Evolutionary conservation across 257 asterid genomes (phyloP), one percentile per base, ranked within the genome.

Genomic region (Pogostemon cablin): DNA sequence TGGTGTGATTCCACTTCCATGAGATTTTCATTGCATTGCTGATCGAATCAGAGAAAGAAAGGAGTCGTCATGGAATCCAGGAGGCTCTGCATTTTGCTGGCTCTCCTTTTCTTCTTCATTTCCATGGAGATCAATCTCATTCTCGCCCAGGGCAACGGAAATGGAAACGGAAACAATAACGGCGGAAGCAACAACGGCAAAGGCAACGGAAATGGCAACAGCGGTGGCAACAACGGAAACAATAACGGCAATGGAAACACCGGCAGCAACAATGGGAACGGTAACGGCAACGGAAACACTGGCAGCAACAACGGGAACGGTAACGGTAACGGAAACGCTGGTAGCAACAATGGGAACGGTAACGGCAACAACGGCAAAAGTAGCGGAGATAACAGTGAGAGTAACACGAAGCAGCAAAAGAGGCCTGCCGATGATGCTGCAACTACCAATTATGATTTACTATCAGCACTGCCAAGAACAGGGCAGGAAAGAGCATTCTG

Each of bases 401-500:
- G 41, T 42, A 52, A 41, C 0, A 78, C 32, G 32, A 25, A 25
- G 75, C 11, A 20, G 54, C 2, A 38, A 61, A 69, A 74, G 68
- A 69, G 41, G 72, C 70, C 67, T 6, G 63, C 72, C 0, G 0
- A 37, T 10, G 89, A 81, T 57, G 88, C 82, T 7, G 84, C 83
- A 9, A 56, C 87, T 1, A 78, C 86, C 1, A 77, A 82, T 56
- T 89, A 86, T 52, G 32, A n/a, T 0, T 37, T 34, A 9, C 8
- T 88, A 62, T 58, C 82, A 3, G 59, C 82, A 0, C 10, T 79
- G 42, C 84, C 87, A 12, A 71, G 52, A 7, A 72, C 86, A 2
- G 84, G 81, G 8, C 85, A 85, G 65, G 89, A 85, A 61, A 77
- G 82, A 62, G 83, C 73, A 7, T 77, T 80, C 57, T 86, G 93